Evolutionary conservation across 2,329 filamentous ascomycete species (phyloP).

Genomic region (Phialocephala sp.): DNA sequence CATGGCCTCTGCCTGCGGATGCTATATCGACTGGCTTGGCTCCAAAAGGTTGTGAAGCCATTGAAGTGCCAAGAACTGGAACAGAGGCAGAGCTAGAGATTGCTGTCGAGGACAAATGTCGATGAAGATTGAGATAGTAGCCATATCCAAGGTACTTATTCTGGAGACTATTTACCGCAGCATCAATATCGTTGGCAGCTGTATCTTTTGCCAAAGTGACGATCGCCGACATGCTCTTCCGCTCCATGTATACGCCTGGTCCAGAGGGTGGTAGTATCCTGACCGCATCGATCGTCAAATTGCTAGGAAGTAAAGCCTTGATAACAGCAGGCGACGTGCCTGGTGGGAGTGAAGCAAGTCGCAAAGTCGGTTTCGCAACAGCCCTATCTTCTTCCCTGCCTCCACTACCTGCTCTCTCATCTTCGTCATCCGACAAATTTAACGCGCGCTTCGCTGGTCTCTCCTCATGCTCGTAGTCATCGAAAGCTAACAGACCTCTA

Average conservation of each 20-base stretch:
- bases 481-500: conserved; percentile 41
- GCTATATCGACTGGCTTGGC: conserved; percentile 64
- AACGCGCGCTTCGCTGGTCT: conserved; percentile 34
- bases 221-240: conserved; percentile 77
- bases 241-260: conserved; percentile 59
- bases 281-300: conserved; percentile 72
- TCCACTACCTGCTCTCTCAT: conserved; percentile 44
- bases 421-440: conserved; percentile 46
- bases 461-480: conserved; percentile 41
- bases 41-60: conserved; percentile 74
- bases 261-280: conserved; percentile 67
- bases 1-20: conserved; percentile 53
- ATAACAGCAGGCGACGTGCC: conserved; percentile 64
- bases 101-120: conserved; percentile 80
- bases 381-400: conserved; percentile 59
- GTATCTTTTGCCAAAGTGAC: conserved; percentile 83
- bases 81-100: conserved; percentile 59
- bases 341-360: conserved; percentile 65
- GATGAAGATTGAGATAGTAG: conserved; percentile 78
- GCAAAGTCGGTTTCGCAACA: conserved; percentile 65
- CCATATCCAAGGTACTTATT: conserved; percentile 87
- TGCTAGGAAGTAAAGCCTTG: conserved; percentile 63
- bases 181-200: conserved; percentile 81
- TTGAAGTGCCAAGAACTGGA: conserved; percentile 45
- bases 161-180: conserved; percentile 76